These are phyloP conservation scores for Jimgerdemannia lactiflua DNA, from an alignment of 192 early-diverging fungal species.

Conservation along the genomic window DNA sequence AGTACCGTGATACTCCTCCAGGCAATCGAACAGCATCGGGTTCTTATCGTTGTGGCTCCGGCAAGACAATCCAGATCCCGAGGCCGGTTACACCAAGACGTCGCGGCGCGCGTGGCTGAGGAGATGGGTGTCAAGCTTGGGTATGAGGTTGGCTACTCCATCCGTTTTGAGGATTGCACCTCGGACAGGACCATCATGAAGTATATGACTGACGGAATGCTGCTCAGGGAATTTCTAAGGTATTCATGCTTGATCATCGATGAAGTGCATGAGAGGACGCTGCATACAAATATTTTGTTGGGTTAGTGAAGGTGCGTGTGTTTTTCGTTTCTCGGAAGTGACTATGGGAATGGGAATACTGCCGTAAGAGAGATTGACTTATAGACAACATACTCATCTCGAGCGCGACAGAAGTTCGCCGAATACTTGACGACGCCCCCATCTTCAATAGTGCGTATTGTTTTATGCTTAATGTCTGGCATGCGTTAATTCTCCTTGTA, in stretches of 20 bases:
- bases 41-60: constrained; percentile 94
- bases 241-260: constrained; percentile 97
- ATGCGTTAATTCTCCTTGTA: neutral
- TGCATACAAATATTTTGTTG: constrained; percentile 97
- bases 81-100: constrained; percentile 93
- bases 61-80: constrained; percentile 98
- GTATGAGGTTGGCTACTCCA: constrained; percentile 93
- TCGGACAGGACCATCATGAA: constrained; percentile 92
- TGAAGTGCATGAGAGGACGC: constrained; percentile 96
- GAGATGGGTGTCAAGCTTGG: constrained; percentile 95
- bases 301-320: constrained; percentile 72
- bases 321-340: neutral
- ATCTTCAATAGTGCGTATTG: constrained; percentile 70
- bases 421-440: constrained; percentile 90
- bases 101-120: constrained; percentile 95
- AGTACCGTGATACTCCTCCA: constrained; percentile 80
- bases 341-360: no score
- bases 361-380: constrained; percentile 1
- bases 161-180: constrained; percentile 98
- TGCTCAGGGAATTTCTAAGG: constrained; percentile 95
- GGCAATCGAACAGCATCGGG: constrained; percentile 82
- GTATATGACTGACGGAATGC: constrained; percentile 99
- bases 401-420: constrained; percentile 96
- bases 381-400: constrained; percentile 81
- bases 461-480: neutral